Evolutionary conservation across 306 rosid genomes (phyloP).

Genomic region (Lagenaria siceraria): DNA sequence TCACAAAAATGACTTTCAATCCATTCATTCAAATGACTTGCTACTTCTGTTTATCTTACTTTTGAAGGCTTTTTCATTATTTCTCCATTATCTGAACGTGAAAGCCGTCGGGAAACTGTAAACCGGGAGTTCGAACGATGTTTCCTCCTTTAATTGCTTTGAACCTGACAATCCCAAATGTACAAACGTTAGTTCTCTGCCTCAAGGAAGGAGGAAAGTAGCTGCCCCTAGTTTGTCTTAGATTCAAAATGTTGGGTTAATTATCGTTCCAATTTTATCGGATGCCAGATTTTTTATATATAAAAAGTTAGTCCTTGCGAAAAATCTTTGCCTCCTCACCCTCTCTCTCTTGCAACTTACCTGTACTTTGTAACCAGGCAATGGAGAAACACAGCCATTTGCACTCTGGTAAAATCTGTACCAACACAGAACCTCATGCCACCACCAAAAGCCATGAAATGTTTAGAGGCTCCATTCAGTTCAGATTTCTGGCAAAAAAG

Average conservation of each 20-base stretch:
- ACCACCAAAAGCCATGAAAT: conserved; percentile 99
- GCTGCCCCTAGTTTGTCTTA: not conserved
- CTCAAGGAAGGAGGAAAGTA: not conserved
- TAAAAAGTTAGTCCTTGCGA: not conserved
- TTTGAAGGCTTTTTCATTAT: not conserved
- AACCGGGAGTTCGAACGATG: conserved; percentile 29
- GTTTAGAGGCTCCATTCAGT: conserved; percentile 45
- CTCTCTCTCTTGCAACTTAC: conserved; percentile 23
- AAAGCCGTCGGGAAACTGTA: conserved; percentile 75
- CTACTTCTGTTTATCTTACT: not conserved
- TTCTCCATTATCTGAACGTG: conserved; percentile 43
- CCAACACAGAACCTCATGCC: conserved; percentile 98
- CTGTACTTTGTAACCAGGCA: conserved; percentile 73
- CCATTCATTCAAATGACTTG: not conserved
- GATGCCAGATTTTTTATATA: not conserved
- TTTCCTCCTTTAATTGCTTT: conserved; percentile 20
- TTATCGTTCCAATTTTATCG: not conserved
- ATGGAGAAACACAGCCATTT: conserved; percentile 92
- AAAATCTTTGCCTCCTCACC: too few relatives aligned
- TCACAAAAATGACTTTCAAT: not conserved
- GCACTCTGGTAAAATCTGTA: conserved; percentile 85
- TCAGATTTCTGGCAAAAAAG: conserved; percentile 38
- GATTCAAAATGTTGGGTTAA: not conserved
- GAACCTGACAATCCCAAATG: conserved; percentile 22
- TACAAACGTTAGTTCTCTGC: not conserved